Percentiles rank a stretch among this genome's conserved stretches.
These are phyloP conservation scores for Chaetothyriales sp. DNA, from an alignment of 2,329 filamentous ascomycete genomes.

Conservation along the genomic window DNA sequence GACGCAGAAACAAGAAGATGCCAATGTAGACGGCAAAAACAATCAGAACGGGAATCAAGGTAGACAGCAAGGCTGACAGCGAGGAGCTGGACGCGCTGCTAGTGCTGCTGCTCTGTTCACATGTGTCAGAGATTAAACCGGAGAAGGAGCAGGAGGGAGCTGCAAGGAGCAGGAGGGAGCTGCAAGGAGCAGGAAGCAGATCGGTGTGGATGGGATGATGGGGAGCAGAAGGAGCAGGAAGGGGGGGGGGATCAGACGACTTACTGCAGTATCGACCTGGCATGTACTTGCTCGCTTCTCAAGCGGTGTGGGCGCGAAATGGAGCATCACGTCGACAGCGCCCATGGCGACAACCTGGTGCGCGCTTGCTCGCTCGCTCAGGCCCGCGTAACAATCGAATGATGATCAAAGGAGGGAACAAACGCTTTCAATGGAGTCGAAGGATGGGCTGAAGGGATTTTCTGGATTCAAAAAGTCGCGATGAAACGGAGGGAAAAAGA, in stretches of 20 bases:
- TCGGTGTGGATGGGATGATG: too few species aligned
- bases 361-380: too few species aligned
- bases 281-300: neutral
- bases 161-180: conserved; percentile 3
- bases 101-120: conserved; percentile 21
- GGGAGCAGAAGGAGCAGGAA: too few species aligned
- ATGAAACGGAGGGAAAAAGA: neutral
- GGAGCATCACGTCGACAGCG: neutral
- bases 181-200: conserved; percentile 3
- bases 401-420: too few species aligned
- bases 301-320: neutral
- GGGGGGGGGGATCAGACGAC: neutral
- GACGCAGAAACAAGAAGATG: conserved; percentile 37
- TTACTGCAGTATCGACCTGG: neutral
- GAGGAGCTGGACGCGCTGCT: conserved; percentile 21
- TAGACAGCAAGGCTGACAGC: conserved; percentile 33
- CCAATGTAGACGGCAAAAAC: conserved; percentile 31
- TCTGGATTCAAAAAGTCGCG: neutral
- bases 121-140: conserved; percentile 6
- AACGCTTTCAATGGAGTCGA: neutral
- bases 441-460: too few species aligned
- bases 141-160: conserved; percentile 3
- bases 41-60: conserved; percentile 33
- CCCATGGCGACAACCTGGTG: neutral
- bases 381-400: too few species aligned